Percentiles rank a stretch among this genome's conserved stretches.
Evolutionary conservation across 495 filamentous ascomycete genomes (phyloP).

Genomic region (Trichoderma gamsii): DNA sequence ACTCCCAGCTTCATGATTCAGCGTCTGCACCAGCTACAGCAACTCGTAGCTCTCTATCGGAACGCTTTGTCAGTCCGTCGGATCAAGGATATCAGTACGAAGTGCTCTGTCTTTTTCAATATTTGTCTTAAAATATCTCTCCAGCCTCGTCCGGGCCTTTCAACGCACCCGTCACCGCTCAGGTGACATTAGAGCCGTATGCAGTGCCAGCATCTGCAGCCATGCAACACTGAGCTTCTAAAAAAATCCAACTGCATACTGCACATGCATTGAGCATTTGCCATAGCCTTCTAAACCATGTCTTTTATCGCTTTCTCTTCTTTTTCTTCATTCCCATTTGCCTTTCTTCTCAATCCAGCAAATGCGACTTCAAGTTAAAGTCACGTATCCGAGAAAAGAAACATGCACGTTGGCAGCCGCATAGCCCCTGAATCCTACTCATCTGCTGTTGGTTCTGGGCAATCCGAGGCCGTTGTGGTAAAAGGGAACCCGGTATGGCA

Average conservation of each 20-base stretch:
- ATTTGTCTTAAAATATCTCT: background rate
- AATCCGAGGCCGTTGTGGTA: slow-evolving; percentile 7
- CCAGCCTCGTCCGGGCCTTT: background rate
- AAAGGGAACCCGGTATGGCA: slow-evolving; percentile 15
- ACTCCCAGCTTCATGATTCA: background rate
- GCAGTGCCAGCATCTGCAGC: slow-evolving; percentile 5
- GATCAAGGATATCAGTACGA: background rate
- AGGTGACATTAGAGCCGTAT: background rate
- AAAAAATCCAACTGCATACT: background rate
- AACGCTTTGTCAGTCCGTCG: background rate
- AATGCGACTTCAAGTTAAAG: too few species aligned
- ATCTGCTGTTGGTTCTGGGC: background rate
- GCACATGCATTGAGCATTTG: background rate
- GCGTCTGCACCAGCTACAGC: background rate
- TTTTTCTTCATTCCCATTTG: too few species aligned
- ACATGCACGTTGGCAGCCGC: background rate
- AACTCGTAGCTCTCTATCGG: background rate
- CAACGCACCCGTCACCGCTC: background rate
- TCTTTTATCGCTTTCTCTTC: too few species aligned
- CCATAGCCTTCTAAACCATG: background rate
- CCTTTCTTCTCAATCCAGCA: too few species aligned
- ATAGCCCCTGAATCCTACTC: background rate
- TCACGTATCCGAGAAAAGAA: too few species aligned
- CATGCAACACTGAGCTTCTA: background rate
- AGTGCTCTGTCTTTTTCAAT: background rate